Conservation (phyloP, 495 filamentous ascomycete genomes). For the Podospora comata region DNA sequence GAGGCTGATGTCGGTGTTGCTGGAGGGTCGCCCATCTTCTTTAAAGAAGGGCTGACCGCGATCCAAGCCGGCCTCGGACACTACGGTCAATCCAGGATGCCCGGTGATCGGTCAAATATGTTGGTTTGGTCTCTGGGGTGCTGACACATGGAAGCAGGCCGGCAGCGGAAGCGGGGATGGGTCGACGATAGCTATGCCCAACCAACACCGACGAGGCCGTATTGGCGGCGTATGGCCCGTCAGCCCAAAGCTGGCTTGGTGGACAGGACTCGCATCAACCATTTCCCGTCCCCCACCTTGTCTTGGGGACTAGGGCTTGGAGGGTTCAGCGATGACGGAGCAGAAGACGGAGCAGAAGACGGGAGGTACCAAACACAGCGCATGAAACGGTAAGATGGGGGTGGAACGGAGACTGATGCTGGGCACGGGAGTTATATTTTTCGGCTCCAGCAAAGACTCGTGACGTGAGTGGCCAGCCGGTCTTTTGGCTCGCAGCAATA, state of each 20-base stretch:
- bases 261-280: conserved; percentile 3
- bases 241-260: conserved; percentile 1
- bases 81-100: not conserved
- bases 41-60: not conserved
- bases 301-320: not conserved
- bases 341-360: not conserved
- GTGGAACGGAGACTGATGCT: not conserved
- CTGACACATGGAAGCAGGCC: conserved; percentile 6
- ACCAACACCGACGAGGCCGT: not conserved
- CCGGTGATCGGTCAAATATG: conserved; percentile 1
- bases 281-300: conserved; percentile 3
- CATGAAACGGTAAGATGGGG: not conserved
- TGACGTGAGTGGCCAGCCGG: not conserved
- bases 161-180: conserved; percentile 1
- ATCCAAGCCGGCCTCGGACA: conserved; percentile 2
- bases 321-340: not conserved
- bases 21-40: conserved; percentile 23
- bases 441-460: not conserved
- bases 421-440: not conserved
- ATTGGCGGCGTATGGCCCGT: conserved; percentile 8
- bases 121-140: not conserved
- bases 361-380: not conserved
- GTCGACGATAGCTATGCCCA: not conserved
- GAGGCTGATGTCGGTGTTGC: conserved; percentile 16
- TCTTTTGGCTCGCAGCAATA: not conserved